Evolutionary conservation across 768 basidiomycete species (phyloP).

Genomic region (Tubosaeta sp.): DNA sequence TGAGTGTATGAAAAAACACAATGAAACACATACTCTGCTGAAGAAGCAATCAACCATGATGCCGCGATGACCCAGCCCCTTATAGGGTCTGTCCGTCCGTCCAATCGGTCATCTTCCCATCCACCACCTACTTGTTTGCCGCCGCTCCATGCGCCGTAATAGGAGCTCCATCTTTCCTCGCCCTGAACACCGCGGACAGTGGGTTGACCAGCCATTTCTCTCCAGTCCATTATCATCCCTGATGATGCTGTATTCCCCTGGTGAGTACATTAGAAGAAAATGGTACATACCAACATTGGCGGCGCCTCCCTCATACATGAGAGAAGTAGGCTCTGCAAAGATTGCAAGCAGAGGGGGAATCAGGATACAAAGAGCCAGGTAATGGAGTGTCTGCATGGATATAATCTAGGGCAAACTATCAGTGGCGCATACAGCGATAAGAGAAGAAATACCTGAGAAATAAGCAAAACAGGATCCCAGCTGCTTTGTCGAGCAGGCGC

Average conservation of each 20-base stretch:
- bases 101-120: slow-evolving; percentile 49
- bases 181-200: slow-evolving; percentile 67
- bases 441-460: slow-evolving; percentile 66
- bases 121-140: slow-evolving; percentile 67
- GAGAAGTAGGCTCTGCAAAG: slow-evolving; percentile 69
- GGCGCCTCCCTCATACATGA: slow-evolving; percentile 73
- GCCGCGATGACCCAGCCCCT: slow-evolving; percentile 89
- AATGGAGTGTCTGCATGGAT: slow-evolving; percentile 89
- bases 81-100: slow-evolving; percentile 68
- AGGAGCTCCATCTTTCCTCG: slow-evolving; percentile 60
- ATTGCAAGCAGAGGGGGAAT: slow-evolving; percentile 72
- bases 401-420: slow-evolving; percentile 63
- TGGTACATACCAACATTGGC: slow-evolving; percentile 65
- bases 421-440: background rate
- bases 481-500: slow-evolving; percentile 43
- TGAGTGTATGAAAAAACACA: slow-evolving; percentile 4
- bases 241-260: slow-evolving; percentile 2
- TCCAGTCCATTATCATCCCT: slow-evolving; percentile 98
- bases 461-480: slow-evolving; percentile 87
- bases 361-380: slow-evolving; percentile 80
- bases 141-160: slow-evolving; percentile 75
- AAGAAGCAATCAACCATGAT: slow-evolving; percentile 81
- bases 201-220: slow-evolving; percentile 84
- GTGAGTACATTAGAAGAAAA: background rate
- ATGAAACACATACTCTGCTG: slow-evolving; percentile 70